phyloP scores from a whole-genome alignment of 345 rosid genomes.

The Acer saccharum region DNA sequence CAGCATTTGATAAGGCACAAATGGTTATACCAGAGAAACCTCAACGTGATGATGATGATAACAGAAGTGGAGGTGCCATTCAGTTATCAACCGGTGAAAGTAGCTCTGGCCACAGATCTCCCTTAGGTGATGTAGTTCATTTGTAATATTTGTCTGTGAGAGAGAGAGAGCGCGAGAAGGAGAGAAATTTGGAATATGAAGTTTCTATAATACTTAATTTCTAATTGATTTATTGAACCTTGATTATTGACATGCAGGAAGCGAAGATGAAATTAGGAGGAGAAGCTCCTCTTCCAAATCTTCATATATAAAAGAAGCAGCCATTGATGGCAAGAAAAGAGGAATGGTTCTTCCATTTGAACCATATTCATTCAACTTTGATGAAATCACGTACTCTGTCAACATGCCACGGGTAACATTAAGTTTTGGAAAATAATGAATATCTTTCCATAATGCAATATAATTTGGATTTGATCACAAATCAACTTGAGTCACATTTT shows the following conservation, averaged over 20 bases:
- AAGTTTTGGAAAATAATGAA: too few relatives aligned
- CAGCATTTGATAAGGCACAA: constrained; percentile 63
- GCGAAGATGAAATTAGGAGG: constrained; percentile 8
- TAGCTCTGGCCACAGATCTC: constrained; percentile 11
- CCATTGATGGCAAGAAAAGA: constrained; percentile 35
- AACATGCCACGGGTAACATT: constrained; percentile 28
- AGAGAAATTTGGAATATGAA: background rate
- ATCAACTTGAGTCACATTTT: constrained; percentile 9
- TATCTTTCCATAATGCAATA: background rate
- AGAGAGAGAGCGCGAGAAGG: too few relatives aligned
- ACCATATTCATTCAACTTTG: constrained; percentile 68
- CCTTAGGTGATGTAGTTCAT: constrained; percentile 21
- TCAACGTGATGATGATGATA: constrained; percentile 25
- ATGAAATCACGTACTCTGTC: constrained; percentile 60
- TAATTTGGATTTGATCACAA: background rate
- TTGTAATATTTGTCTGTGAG: background rate
- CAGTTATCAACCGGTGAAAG: constrained; percentile 27
- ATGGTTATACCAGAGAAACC: constrained; percentile 43
- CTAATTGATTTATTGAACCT: background rate
- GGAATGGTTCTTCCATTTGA: constrained; percentile 89
- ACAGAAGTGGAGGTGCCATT: constrained; percentile 31
- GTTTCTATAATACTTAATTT: background rate
- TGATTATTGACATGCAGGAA: constrained; percentile 9
- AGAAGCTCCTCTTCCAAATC: constrained; percentile 24
- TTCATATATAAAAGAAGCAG: constrained; percentile 23